A percentile compares a stretch with the other conserved stretches of the same genome.
Evolutionary conservation across 805 yeast genomes (phyloP).

Genomic region (Wickerhamiella brachini): DNA sequence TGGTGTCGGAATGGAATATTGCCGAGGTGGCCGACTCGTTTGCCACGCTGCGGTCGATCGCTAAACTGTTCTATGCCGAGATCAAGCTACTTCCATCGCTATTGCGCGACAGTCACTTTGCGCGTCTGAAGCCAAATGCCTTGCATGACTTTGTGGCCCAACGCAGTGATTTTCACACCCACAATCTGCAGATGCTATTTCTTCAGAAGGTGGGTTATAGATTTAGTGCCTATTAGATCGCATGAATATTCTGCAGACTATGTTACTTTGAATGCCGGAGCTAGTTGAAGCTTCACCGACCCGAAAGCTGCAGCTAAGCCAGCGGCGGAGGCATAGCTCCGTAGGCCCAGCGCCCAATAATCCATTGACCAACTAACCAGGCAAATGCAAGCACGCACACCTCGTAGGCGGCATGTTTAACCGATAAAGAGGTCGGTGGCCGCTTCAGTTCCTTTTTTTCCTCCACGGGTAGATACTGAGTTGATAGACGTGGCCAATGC

Average conservation of each 20-base stretch:
- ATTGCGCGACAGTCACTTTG: slow-evolving; percentile 68
- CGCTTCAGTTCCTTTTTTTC: not conserved
- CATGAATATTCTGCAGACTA: no score
- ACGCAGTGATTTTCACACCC: slow-evolving; percentile 13
- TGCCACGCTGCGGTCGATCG: slow-evolving; percentile 63
- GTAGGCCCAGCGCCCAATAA: not conserved
- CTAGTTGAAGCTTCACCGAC: no score
- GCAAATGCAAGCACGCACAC: not conserved
- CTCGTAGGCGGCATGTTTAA: not conserved
- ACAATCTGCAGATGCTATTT: slow-evolving; percentile 11
- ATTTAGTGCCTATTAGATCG: not conserved
- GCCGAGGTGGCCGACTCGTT: slow-evolving; percentile 48
- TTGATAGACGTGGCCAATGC: not conserved
- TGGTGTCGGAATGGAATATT: slow-evolving; percentile 54
- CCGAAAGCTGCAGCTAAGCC: no score
- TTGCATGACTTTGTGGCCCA: slow-evolving; percentile 11
- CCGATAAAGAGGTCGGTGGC: not conserved
- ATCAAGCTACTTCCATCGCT: slow-evolving; percentile 65
- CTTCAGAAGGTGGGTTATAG: slow-evolving; percentile 6
- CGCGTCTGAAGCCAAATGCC: slow-evolving; percentile 41
- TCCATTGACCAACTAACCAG: not conserved
- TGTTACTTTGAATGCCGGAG: no score
- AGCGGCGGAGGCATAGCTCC: not conserved
- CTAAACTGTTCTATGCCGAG: slow-evolving; percentile 73
- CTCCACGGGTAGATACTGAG: not conserved